A percentile compares a stretch with the other conserved stretches of the same genome.
These are phyloP conservation scores for Thelonectria rubi DNA, from an alignment of 2,329 filamentous ascomycete species.

Conservation along the genomic window DNA sequence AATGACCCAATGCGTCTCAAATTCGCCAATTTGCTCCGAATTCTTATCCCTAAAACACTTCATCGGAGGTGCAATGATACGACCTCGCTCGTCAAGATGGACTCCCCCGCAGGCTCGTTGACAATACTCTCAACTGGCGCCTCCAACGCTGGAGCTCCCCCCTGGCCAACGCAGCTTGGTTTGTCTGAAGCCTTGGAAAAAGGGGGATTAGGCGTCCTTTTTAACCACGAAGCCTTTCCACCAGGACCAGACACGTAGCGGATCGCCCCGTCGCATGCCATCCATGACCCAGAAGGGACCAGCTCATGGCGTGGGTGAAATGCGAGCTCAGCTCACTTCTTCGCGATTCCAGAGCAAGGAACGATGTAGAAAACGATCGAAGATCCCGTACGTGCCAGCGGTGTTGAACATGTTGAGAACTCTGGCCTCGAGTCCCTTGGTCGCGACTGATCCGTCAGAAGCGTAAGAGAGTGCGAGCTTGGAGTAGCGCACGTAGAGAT, in stretches of 20 bases:
- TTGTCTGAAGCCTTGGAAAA: not conserved
- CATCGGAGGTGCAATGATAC: not conserved
- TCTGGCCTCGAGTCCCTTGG: constrained; percentile 18
- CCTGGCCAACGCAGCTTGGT: not conserved
- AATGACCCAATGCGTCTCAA: constrained; percentile 8
- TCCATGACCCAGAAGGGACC: constrained; percentile 25
- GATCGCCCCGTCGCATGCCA: constrained; percentile 16
- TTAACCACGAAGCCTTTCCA: not conserved
- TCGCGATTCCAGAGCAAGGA: constrained; percentile 14
- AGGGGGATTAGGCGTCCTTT: not conserved
- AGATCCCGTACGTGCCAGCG: constrained; percentile 4
- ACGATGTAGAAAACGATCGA: constrained; percentile 3
- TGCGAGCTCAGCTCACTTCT: not conserved
- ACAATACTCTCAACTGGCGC: constrained; percentile 5
- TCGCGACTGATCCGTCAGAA: constrained; percentile 13
- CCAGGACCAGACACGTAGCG: constrained; percentile 2
- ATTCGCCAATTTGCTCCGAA: not conserved
- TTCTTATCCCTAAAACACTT: constrained; percentile 1
- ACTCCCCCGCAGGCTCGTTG: not conserved
- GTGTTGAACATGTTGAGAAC: constrained; percentile 9
- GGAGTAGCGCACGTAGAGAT: constrained; percentile 11
- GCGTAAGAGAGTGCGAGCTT: constrained; percentile 1
- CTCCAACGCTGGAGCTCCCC: not conserved
- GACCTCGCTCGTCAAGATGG: not conserved
- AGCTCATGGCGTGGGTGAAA: not conserved